These are phyloP conservation scores for Boletus hoseneyae DNA, from an alignment of 1,284 basidiomycete genomes.

Conservation along the genomic window DNA sequence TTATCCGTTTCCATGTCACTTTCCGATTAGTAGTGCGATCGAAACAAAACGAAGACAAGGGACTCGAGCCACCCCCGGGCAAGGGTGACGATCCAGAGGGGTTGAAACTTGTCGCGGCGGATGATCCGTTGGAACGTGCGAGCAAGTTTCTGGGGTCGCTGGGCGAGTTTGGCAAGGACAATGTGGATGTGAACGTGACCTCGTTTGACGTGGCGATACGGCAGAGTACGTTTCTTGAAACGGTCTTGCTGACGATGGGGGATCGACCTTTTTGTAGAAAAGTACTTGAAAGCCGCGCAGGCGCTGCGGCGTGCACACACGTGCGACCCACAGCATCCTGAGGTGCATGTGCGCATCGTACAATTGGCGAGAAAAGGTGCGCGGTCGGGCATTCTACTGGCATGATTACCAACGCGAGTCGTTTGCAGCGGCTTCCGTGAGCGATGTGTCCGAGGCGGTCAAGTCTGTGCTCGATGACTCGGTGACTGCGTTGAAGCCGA, in stretches of 20 bases:
- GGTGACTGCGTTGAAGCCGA: constrained; percentile 53
- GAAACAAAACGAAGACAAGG: constrained; percentile 67
- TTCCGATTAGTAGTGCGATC: constrained; percentile 24
- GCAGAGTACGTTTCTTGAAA: constrained; percentile 47
- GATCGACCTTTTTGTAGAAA: constrained; percentile 49
- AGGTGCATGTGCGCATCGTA: constrained; percentile 69
- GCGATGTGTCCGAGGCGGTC: constrained; percentile 43
- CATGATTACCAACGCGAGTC: not conserved
- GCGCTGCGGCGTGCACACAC: constrained; percentile 62
- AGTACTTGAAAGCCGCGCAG: constrained; percentile 74
- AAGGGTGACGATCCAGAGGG: constrained; percentile 89
- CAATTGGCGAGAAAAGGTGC: constrained; percentile 59
- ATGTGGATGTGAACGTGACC: constrained; percentile 71
- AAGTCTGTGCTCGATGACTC: constrained; percentile 42
- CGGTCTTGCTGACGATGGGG: not conserved
- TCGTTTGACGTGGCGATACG: constrained; percentile 80
- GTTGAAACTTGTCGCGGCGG: constrained; percentile 58
- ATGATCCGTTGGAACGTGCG: constrained; percentile 77
- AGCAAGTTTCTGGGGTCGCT: constrained; percentile 73
- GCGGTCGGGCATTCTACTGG: constrained; percentile 14
- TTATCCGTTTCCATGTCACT: constrained; percentile 17
- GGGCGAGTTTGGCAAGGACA: constrained; percentile 46
- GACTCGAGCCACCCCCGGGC: constrained; percentile 54
- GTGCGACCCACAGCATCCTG: constrained; percentile 58
- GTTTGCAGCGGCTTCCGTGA: constrained; percentile 39